Base-by-base conservation (phyloP, 306 rosid genomes). In the Quercus variabilis region DNA sequence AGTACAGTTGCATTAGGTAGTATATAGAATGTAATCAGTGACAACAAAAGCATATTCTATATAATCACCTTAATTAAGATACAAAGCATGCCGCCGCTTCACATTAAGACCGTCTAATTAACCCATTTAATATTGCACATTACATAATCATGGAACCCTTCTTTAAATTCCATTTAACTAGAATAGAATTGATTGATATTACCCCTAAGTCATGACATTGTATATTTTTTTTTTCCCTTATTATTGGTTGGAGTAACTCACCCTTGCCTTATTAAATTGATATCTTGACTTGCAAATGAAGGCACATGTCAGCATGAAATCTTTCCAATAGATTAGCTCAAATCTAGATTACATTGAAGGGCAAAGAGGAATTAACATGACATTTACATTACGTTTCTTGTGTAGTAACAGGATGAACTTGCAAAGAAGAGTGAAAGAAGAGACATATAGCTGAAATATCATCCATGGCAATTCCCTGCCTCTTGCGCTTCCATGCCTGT, bases 371-470 rank as follows among this genome's bases (percentile, higher is more conserved):
- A 28, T 31, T 54, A 41, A 26, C 43, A 46, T 28, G 70, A 41
- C 35, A 31, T 74, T 68, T 64, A 20, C 74, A 57, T n/a, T 13
- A 58, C 73, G 82, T 77, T 73, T 87, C 71, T 30, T 74, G 76
- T 7, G 83, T 74, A 84, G 70, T 55, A 71, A 83, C 74, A 20
- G 85, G 86, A 54, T 68, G 85, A 63, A 76, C 82, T 78, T 79
- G 83, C 38, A 77, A 75, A 21, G 87, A 71, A 67, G 92, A 58
- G 72, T 89, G 97, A 56, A 95, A 87, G 86, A 95, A 95, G 87
- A 95, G 97, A 82, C 98, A 93, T 69, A 95, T 89, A 9, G 97
- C 98, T 25, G 99, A 95, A 75, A 95, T 93, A 77, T 95, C 99
- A 82, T 95, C 99, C 80, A 74, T 81, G 14, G 99, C 99, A 74